Conservation (phyloP, 1,139 yeast genomes). For the Debaryomyces sp. region DNA sequence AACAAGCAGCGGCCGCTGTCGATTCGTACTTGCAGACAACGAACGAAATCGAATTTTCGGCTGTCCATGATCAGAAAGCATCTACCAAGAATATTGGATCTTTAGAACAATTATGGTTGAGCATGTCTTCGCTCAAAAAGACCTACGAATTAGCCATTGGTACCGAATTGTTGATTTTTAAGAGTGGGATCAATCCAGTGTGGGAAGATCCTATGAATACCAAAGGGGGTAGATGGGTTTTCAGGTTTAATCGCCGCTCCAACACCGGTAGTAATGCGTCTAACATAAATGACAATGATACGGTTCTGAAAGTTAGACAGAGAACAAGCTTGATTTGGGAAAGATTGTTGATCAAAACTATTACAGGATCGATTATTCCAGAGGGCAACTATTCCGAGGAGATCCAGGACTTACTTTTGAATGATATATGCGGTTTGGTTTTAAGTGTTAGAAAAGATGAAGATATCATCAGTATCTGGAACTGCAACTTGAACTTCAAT, state of each 20-base stretch:
- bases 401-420: conserved; percentile 37
- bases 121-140: conserved; percentile 49
- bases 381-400: conserved; percentile 30
- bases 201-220: conserved; percentile 73
- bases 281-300: conserved; percentile 12
- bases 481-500: conserved; percentile 47
- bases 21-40: conserved; percentile 48
- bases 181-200: conserved; percentile 65
- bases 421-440: conserved; percentile 56
- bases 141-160: conserved; percentile 54
- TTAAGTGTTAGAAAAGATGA: conserved; percentile 54
- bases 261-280: conserved; percentile 13
- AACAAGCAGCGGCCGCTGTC: conserved; percentile 27
- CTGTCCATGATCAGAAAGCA: conserved; percentile 19
- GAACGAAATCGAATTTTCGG: conserved; percentile 38
- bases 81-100: conserved; percentile 46
- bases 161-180: conserved; percentile 62
- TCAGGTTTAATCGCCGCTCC: conserved; percentile 46
- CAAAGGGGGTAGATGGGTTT: conserved; percentile 70
- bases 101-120: conserved; percentile 65
- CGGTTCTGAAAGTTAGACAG: conserved; percentile 28
- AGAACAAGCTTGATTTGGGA: conserved; percentile 56
- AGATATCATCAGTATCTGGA: conserved; percentile 57
- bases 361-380: conserved; percentile 50
- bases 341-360: conserved; percentile 45